Evolutionary conservation across 2,329 filamentous ascomycete species (phyloP), one percentile per base, ranked within the genome.

Genomic region (Penicillium palitans): DNA sequence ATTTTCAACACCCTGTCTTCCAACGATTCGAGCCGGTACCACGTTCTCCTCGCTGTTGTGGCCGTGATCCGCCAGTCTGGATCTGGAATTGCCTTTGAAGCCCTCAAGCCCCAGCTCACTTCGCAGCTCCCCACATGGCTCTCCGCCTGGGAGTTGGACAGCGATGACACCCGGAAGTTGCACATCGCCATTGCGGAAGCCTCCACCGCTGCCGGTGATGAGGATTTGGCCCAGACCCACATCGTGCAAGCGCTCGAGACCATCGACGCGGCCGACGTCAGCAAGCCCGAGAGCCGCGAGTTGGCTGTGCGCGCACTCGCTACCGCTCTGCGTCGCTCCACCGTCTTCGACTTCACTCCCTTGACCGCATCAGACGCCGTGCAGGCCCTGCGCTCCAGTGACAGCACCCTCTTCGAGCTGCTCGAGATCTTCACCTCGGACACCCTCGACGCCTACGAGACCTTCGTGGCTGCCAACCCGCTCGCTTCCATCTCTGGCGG

Each of bases 341-440:
- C 80, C 57, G 86, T 90, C 74, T 90, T 86, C 76, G 87, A 90
- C 77, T 90, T 90, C 79, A 86, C 88, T 66, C 86, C 90, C 67
- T 78, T 91, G 67, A 88, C 86, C 51, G 81, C 83, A 40, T 84
- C 88, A 63, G 87, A 90, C 72, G 88, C 89, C 65, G 86, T 99
- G 63, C 92, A 97, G 79, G 90, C 90, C 17, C 87, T 99, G 50
- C 87, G 87, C 73, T 89, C 93, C 71, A 90, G 90, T 52, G 90
- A 97, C 72, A 85, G 90, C 60, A 83, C 90, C 64, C 91, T 93
- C 79, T 93, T 90, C 69, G 91, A 98, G 78, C 86, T 99, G 39
- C 89, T 99, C 57, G 93, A 97, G 71, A 91, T 98, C 72, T 97
- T 98, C 79, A 90, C 91, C 67, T 90, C 95, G 71, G 93, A 98